Conservation (phyloP, 2,329 filamentous ascomycete species). For the Aspergillus brunneoviolaceus region DNA sequence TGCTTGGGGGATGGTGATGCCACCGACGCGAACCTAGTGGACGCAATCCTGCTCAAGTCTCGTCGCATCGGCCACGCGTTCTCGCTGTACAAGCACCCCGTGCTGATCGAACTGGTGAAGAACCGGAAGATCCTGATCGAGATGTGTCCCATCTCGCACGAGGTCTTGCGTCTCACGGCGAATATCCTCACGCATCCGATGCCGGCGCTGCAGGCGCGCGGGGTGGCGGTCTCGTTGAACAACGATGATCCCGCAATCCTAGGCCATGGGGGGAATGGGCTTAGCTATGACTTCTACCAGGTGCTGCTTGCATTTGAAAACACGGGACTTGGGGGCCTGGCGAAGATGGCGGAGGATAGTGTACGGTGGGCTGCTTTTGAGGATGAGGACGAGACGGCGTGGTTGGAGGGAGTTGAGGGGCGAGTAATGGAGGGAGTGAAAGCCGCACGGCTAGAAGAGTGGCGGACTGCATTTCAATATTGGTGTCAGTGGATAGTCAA, state of each 20-base stretch:
- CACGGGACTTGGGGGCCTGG: conserved; percentile 11
- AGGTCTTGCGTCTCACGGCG: conserved; percentile 12
- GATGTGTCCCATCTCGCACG: conserved; percentile 16
- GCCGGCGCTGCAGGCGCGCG: conserved; percentile 12
- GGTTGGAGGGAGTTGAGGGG: conserved; percentile 6
- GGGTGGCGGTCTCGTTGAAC: conserved; percentile 14
- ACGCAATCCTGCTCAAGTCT: conserved; percentile 11
- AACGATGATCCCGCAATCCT: conserved; percentile 15
- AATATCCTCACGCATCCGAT: conserved; percentile 16
- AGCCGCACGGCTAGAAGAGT: conserved; percentile 1
- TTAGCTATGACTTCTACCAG: conserved; percentile 16
- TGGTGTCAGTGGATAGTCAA: conserved; percentile 15
- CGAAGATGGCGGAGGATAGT: conserved; percentile 15
- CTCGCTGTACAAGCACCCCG: conserved; percentile 13
- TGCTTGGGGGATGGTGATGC: conserved; percentile 13
- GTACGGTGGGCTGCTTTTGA: conserved; percentile 15
- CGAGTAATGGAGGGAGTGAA: background rate
- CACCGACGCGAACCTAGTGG: conserved; percentile 12
- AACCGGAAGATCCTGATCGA: conserved; percentile 11
- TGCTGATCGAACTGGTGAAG: conserved; percentile 15
- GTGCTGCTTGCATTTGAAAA: conserved; percentile 13
- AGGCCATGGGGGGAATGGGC: conserved; percentile 10
- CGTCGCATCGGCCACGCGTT: conserved; percentile 15
- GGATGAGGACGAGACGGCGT: conserved; percentile 9
- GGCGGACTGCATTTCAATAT: conserved; percentile 11